phyloP scores from a whole-genome alignment of 1,139 yeast species.

The Kluyveromyces sp. region DNA sequence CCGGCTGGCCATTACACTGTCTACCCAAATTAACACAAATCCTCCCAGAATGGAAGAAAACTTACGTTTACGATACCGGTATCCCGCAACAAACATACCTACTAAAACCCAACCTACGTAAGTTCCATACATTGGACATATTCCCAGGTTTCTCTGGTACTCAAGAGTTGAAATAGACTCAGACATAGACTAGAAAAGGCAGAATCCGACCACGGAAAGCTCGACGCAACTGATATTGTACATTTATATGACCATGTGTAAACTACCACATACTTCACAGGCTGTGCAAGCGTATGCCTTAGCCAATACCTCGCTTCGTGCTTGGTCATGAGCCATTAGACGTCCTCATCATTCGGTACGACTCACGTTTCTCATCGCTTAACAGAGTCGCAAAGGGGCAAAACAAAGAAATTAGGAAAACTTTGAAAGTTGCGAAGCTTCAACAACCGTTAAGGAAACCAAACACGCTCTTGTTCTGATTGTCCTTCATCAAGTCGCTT shows the following conservation, averaged over 20 bases:
- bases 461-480: background rate
- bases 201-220: no score
- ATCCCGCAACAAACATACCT: slow-evolving; percentile 41
- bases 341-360: background rate
- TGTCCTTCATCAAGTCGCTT: no score
- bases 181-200: background rate
- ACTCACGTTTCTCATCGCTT: background rate
- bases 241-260: no score
- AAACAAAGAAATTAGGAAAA: background rate
- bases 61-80: slow-evolving; percentile 65
- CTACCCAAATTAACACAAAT: slow-evolving; percentile 43
- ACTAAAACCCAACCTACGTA: slow-evolving; percentile 27
- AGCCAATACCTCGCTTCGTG: no score
- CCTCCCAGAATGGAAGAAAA: slow-evolving; percentile 33
- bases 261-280: no score
- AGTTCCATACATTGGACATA: slow-evolving; percentile 25
- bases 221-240: no score
- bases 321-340: no score
- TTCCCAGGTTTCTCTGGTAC: slow-evolving; percentile 6
- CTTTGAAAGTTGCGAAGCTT: background rate
- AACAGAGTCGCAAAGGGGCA: background rate
- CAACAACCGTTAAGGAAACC: background rate
- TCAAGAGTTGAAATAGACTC: slow-evolving; percentile 4
- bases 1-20: slow-evolving; percentile 71
- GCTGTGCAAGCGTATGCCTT: no score